These are phyloP conservation scores for Misopates orontium DNA, from an alignment of 257 asterid genomes.

Conservation along the genomic window DNA sequence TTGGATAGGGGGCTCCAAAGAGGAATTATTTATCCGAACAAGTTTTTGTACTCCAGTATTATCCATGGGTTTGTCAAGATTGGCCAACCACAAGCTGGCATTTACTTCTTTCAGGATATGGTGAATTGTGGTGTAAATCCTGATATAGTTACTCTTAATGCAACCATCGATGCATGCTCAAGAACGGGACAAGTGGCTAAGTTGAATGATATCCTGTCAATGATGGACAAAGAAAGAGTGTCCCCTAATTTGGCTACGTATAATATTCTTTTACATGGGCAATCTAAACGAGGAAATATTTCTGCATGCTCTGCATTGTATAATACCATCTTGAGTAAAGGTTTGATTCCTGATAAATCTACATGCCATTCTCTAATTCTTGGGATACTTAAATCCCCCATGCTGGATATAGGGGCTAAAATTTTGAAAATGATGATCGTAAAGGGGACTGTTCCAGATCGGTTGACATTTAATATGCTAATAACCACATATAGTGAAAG, in stretches of 20 bases:
- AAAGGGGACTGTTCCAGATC: constrained; percentile 57
- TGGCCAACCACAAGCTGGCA: constrained; percentile 64
- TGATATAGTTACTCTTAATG: constrained; percentile 62
- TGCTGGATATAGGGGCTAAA: constrained; percentile 70
- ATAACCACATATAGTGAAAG: constrained; percentile 50
- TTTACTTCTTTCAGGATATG: constrained; percentile 59
- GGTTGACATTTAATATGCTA: constrained; percentile 61
- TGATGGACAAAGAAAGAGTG: constrained; percentile 38
- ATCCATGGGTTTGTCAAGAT: constrained; percentile 70
- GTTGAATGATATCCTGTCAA: constrained; percentile 38
- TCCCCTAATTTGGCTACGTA: constrained; percentile 66
- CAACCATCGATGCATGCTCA: constrained; percentile 70
- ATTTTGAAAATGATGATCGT: constrained; percentile 62
- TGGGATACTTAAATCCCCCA: constrained; percentile 56
- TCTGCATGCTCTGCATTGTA: constrained; percentile 52
- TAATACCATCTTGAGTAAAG: constrained; percentile 48
- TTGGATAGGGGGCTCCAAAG: constrained; percentile 48
- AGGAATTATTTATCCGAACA: constrained; percentile 45
- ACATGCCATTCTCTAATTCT: constrained; percentile 69
- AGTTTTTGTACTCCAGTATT: constrained; percentile 65
- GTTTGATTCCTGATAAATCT: constrained; percentile 62
- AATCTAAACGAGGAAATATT: constrained; percentile 46
- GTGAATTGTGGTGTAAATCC: constrained; percentile 42
- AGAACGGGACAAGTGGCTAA: constrained; percentile 52
- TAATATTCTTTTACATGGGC: constrained; percentile 75